Conservation (phyloP, 768 basidiomycete species). For the Lentinula raphanica region DNA sequence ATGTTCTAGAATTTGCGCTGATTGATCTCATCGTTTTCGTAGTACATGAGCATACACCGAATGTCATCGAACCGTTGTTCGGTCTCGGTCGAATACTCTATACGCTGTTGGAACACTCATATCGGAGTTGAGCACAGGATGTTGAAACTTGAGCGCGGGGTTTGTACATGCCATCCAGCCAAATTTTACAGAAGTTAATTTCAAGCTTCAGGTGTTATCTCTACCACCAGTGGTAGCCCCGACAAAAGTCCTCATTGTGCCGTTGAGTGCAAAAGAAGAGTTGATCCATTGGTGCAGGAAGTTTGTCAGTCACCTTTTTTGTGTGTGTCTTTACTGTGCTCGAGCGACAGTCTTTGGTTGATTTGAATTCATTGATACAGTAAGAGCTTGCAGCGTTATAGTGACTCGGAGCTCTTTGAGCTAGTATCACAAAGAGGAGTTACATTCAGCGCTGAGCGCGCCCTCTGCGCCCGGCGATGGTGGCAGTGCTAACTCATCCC, state of each 20-base stretch:
- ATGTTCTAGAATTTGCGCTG: slow-evolving; percentile 24
- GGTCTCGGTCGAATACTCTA: slow-evolving; percentile 96
- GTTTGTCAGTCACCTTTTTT: slow-evolving; percentile 87
- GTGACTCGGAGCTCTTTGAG: too few species aligned
- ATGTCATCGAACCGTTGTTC: slow-evolving; percentile 99
- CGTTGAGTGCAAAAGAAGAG: slow-evolving; percentile 63
- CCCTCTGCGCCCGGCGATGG: too few species aligned
- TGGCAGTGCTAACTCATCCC: too few species aligned
- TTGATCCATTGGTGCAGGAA: slow-evolving; percentile 83
- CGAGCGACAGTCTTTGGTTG: too few species aligned
- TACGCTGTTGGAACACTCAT: slow-evolving; percentile 89
- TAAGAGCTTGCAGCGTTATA: too few species aligned
- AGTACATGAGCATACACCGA: slow-evolving; percentile 97
- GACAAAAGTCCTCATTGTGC: slow-evolving; percentile 95
- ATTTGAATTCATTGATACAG: too few species aligned
- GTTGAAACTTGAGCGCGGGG: slow-evolving; percentile 84
- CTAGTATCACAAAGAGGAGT: too few species aligned
- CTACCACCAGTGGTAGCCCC: slow-evolving; percentile 88
- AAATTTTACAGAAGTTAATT: slow-evolving; percentile 51
- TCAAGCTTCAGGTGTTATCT: slow-evolving; percentile 40
- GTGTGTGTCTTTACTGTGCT: slow-evolving; percentile 88
- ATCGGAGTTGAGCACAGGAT: slow-evolving; percentile 92
- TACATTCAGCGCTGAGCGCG: too few species aligned
- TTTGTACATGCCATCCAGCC: slow-evolving; percentile 32
- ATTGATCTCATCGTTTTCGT: slow-evolving; percentile 10